Conservation (phyloP, 176 grass and related monocot genomes). For the Oryza coarctata region DNA sequence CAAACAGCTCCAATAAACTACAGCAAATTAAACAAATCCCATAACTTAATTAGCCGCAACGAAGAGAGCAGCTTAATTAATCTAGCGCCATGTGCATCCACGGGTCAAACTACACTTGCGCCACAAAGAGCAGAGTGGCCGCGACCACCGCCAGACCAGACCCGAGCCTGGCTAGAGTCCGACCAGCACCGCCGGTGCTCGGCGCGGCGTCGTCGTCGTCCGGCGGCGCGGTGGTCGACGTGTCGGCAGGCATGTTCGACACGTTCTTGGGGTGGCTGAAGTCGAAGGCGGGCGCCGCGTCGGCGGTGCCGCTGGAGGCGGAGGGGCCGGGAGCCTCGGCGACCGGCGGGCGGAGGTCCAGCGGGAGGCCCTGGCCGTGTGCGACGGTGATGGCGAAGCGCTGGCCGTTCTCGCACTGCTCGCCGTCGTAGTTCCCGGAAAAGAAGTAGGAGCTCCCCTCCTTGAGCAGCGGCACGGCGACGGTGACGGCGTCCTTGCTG, state of each 20-base stretch:
- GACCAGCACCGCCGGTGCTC: background rate
- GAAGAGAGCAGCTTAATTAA: background rate
- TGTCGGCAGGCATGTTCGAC: background rate
- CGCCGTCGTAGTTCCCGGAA: slow-evolving; percentile 86
- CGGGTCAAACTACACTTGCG: background rate
- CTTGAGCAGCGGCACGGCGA: slow-evolving; percentile 78
- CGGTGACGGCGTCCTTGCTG: slow-evolving; percentile 73
- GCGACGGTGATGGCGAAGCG: slow-evolving; percentile 67
- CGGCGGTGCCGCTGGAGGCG: slow-evolving; percentile 1
- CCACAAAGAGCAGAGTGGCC: background rate
- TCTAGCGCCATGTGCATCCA: background rate
- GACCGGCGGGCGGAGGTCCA: slow-evolving; percentile 55
- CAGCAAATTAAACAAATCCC: background rate
- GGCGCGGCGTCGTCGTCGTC: background rate
- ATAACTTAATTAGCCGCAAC: background rate
- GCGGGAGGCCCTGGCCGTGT: slow-evolving; percentile 78
- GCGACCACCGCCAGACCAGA: slow-evolving; percentile 1
- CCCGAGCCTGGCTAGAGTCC: background rate
- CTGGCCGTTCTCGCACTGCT: slow-evolving; percentile 86
- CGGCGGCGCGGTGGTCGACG: background rate
- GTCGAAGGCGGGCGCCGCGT: slow-evolving; percentile 28
- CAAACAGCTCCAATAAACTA: background rate
- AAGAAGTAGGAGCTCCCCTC: slow-evolving; percentile 78
- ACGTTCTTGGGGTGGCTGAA: slow-evolving; percentile 69
- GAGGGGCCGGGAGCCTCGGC: slow-evolving; percentile 46